These are phyloP conservation scores for Amanita inopinata DNA, from an alignment of 768 basidiomycete species.

Conservation along the genomic window DNA sequence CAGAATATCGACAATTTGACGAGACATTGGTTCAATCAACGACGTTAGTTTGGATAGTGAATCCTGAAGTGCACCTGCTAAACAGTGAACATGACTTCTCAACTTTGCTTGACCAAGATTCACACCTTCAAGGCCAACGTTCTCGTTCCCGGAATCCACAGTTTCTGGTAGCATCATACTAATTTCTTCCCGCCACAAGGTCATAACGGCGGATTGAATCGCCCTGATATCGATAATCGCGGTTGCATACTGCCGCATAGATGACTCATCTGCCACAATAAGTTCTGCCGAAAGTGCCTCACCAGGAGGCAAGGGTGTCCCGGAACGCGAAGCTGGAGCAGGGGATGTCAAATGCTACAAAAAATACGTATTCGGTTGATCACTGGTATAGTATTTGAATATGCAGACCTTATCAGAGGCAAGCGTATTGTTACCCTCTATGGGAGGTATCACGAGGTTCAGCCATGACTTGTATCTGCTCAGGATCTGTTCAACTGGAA, in stretches of 20 bases:
- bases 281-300: conserved; percentile 48
- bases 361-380: too few relatives aligned
- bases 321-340: conserved; percentile 30
- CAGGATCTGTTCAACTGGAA: conserved; percentile 45
- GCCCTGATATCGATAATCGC: conserved; percentile 58
- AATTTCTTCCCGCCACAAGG: conserved; percentile 65
- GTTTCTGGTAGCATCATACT: conserved; percentile 46
- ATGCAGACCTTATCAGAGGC: conserved; percentile 1
- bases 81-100: conserved; percentile 3
- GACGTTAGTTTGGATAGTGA: conserved; percentile 39
- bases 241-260: conserved; percentile 56
- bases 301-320: conserved; percentile 39
- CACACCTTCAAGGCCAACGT: conserved; percentile 43
- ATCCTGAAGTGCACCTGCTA: conserved; percentile 44
- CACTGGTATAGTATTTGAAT: not conserved
- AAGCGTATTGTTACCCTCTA: conserved; percentile 23
- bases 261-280: conserved; percentile 50
- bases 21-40: conserved; percentile 48
- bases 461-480: conserved; percentile 78
- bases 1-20: conserved; percentile 61
- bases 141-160: conserved; percentile 21
- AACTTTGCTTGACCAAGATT: not conserved
- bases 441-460: conserved; percentile 37
- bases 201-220: conserved; percentile 40
- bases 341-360: conserved; percentile 12